phyloP scores from a whole-genome alignment of 208 protist species.

The Entamoeba dispar region DNA sequence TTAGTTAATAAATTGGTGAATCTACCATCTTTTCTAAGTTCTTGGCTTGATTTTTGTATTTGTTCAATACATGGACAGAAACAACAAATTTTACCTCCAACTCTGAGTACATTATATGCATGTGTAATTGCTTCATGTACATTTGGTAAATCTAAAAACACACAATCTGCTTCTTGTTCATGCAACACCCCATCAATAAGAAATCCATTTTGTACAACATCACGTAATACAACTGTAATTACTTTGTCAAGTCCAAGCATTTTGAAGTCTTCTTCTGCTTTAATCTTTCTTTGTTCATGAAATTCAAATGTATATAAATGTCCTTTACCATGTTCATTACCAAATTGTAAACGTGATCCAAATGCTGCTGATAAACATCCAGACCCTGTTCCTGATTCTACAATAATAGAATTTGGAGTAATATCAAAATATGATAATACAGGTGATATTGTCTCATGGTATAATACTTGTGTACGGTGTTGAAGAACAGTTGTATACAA shows the following conservation, averaged over 20 bases:
- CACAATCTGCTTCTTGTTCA: slow-evolving; percentile 29
- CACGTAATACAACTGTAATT: slow-evolving; percentile 29
- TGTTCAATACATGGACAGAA: slow-evolving; percentile 52
- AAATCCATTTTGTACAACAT: slow-evolving; percentile 40
- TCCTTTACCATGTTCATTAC: slow-evolving; percentile 2
- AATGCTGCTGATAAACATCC: slow-evolving; percentile 42
- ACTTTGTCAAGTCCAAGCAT: not conserved
- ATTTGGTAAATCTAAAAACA: slow-evolving; percentile 40
- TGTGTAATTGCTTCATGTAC: slow-evolving; percentile 33
- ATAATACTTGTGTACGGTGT: slow-evolving; percentile 33
- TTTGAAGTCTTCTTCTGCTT: slow-evolving; percentile 18
- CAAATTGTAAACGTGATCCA: not conserved
- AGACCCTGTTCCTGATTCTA: slow-evolving; percentile 45
- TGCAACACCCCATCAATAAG: not conserved
- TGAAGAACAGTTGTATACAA: not conserved
- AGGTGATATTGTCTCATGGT: slow-evolving; percentile 35
- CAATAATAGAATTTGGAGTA: slow-evolving; percentile 31
- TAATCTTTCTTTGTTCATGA: slow-evolving; percentile 33
- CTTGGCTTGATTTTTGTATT: slow-evolving; percentile 29
- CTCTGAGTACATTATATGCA: slow-evolving; percentile 26
- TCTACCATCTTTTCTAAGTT: not conserved
- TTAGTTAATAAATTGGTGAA: not conserved
- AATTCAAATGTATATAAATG: slow-evolving; percentile 50
- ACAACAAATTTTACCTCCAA: slow-evolving; percentile 37
- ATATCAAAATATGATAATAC: slow-evolving; percentile 36